phyloP scores from a whole-genome alignment of 163 green algal species.

The Chlorella variabilis region DNA sequence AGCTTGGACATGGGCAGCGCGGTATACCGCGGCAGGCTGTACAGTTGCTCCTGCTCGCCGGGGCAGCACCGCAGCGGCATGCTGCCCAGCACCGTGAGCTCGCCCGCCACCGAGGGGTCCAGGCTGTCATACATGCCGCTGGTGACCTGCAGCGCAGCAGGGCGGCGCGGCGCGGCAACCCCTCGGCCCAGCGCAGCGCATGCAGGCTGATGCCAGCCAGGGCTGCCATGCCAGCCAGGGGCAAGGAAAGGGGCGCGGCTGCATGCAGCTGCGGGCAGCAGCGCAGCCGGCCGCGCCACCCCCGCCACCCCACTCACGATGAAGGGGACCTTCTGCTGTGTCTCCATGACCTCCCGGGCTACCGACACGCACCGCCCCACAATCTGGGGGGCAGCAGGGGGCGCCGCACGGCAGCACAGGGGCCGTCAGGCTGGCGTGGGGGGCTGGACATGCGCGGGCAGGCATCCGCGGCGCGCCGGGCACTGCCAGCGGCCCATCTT shows the following conservation, averaged over 20 bases:
- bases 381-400: conserved; percentile 5
- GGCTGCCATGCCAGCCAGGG: too few species aligned
- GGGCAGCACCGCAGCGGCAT: conserved; percentile 12
- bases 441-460: neutral
- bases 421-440: neutral
- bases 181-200: too few species aligned
- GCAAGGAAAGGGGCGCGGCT: too few species aligned
- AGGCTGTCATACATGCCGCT: conserved; percentile 1
- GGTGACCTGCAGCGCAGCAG: neutral
- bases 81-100: neutral
- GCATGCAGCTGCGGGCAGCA: too few species aligned
- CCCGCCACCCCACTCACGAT: neutral
- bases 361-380: neutral
- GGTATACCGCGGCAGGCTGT: conserved; percentile 14
- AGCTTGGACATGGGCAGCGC: too few species aligned
- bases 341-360: conserved; percentile 4
- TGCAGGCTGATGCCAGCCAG: too few species aligned
- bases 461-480: neutral
- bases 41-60: neutral
- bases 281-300: too few species aligned
- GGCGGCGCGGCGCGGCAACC: too few species aligned
- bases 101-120: neutral
- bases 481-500: too few species aligned
- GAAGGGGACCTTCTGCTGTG: neutral
- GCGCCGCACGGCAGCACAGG: neutral